Evolutionary conservation across 768 basidiomycete genomes (phyloP).

Genomic region (Agrocybe praecox): DNA sequence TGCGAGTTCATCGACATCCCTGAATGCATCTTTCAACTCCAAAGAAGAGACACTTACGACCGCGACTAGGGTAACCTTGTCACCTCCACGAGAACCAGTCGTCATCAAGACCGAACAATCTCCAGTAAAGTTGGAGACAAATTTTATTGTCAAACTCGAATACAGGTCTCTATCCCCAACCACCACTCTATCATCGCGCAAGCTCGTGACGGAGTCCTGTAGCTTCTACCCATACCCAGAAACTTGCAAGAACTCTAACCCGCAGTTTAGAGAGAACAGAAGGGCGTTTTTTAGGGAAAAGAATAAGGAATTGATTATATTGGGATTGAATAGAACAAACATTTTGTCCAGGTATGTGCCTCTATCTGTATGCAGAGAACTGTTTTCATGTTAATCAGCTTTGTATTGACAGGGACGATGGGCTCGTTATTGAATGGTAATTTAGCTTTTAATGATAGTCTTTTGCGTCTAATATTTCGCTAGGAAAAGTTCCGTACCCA

Average conservation of each 20-base stretch:
- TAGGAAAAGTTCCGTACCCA: neutral
- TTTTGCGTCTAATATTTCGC: neutral
- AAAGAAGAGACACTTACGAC: no score
- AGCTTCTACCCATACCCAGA: slow-evolving; percentile 27
- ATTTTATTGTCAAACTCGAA: neutral
- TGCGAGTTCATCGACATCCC: no score
- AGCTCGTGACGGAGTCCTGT: slow-evolving; percentile 28
- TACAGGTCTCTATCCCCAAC: neutral
- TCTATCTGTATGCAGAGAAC: neutral
- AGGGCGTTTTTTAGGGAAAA: slow-evolving; percentile 21
- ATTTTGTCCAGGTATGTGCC: neutral
- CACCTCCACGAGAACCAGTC: no score
- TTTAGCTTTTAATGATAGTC: neutral
- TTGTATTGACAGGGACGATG: neutral
- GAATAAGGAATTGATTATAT: slow-evolving; percentile 14
- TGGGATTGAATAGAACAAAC: slow-evolving; percentile 15
- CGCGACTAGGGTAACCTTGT: no score
- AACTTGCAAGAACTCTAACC: slow-evolving; percentile 21
- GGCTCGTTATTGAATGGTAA: neutral
- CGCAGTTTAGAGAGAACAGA: slow-evolving; percentile 20
- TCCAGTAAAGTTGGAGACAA: neutral
- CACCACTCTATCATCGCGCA: slow-evolving; percentile 12
- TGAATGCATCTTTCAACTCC: no score
- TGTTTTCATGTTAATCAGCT: neutral
- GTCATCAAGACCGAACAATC: neutral